Evolutionary conservation across 345 rosid species (phyloP), one percentile per base, ranked within the genome.

Genomic region (Litchi chinensis): DNA sequence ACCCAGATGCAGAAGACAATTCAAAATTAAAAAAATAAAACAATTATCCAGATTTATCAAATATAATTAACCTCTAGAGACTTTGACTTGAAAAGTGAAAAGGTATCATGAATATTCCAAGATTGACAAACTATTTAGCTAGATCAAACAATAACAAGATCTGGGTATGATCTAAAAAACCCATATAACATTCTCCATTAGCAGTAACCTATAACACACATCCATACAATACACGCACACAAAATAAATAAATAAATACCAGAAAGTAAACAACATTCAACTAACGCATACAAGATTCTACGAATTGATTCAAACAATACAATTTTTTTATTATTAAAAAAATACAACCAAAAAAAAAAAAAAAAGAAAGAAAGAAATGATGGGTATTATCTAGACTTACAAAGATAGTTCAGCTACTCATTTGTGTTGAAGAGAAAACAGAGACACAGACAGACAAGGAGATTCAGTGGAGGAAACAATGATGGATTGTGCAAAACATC

Each of bases 131-230:
- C 50, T 60, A 74, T 76, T 81, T 65, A 78, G 68, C 68, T 11
- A 70, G 83, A 83, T 85, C 86, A 78, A 76, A 83, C 63, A 64
- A 19, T 9, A 63, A 63, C 76, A 83, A 85, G 88, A 85, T 88
- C 88, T 70, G 83, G 81, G 75, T 77, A 70, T 85, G 85, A 83
- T 85, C 86, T 73, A 59, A 19, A 78, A 50, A 77, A 52, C 78
- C 82, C 82, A 75, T 40, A n/a, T n/a, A 71, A 54, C 82, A 72
- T 70, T 75, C 73, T 39, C 76, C 74, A 68, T 64, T 71, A 68
- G 74, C 40, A 85, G 71, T 60, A 65, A 43, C 79, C 84, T 71
- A 78, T 78, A 65, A 65, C 65, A 32, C 21, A 41, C 16, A 73
- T 71, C 67, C 72, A 52, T 9, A 77, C 28, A 80, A 9, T 73